These are phyloP conservation scores for Malassezia cuniculi DNA, from an alignment of 1,284 basidiomycete species.

Conservation along the genomic window DNA sequence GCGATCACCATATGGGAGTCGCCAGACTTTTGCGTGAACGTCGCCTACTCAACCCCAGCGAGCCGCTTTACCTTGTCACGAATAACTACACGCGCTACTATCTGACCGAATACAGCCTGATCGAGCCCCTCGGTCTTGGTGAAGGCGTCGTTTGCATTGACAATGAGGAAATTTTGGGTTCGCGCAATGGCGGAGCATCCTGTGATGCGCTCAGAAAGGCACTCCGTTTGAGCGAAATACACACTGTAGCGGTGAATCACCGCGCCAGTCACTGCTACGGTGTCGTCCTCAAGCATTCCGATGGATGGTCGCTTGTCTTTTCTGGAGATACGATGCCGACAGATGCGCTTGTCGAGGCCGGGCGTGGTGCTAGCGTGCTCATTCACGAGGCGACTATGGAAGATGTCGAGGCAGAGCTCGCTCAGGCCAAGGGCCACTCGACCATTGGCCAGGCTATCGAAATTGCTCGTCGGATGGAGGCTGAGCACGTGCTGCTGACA, in stretches of 20 bases:
- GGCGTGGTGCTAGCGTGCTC: constrained; percentile 60
- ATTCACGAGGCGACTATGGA: constrained; percentile 90
- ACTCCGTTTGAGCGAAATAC: too few relatives aligned
- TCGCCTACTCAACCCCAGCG: constrained; percentile 50
- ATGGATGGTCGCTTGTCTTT: constrained; percentile 45
- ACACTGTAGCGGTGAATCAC: constrained; percentile 21
- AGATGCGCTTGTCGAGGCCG: constrained; percentile 57
- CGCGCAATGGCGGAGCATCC: not conserved
- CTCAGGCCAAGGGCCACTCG: constrained; percentile 66
- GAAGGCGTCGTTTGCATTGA: constrained; percentile 47
- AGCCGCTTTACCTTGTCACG: constrained; percentile 58
- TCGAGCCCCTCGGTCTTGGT: constrained; percentile 58
- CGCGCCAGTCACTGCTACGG: constrained; percentile 21
- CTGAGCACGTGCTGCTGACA: constrained; percentile 68
- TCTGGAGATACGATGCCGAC: constrained; percentile 82
- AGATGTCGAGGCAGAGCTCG: constrained; percentile 55
- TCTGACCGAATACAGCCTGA: constrained; percentile 55
- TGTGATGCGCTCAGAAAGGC: not conserved
- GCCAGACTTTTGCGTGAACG: constrained; percentile 62
- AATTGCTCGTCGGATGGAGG: constrained; percentile 62
- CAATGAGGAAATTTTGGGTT: constrained; percentile 19
- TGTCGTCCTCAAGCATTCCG: constrained; percentile 47
- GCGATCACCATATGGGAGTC: constrained; percentile 80
- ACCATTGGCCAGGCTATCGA: constrained; percentile 77
- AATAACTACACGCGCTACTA: constrained; percentile 53